A percentile compares a stretch with the other conserved stretches of the same genome.
Conservation (phyloP, 2,329 filamentous ascomycete genomes). For the Phialophora tarda region DNA sequence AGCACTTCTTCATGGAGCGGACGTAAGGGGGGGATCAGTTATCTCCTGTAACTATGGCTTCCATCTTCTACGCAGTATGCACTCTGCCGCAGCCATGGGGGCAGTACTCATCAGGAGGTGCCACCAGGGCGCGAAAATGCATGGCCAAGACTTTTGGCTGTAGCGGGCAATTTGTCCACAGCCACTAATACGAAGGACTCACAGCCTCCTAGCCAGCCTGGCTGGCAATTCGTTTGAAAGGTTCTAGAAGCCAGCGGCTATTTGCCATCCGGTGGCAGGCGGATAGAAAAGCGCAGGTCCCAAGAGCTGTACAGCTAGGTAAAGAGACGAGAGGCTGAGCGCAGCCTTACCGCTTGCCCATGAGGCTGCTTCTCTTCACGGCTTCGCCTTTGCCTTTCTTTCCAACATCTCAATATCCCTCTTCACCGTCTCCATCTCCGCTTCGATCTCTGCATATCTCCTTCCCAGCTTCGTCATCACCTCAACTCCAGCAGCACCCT, state of each 20-base stretch:
- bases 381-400: not conserved
- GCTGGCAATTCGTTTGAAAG: not conserved
- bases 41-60: not conserved
- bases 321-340: not conserved
- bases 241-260: not conserved
- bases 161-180: not conserved
- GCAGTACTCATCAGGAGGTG: not conserved
- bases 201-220: not conserved
- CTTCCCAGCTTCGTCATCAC: constrained; percentile 47
- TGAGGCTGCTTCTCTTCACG: not conserved
- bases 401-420: constrained; percentile 45
- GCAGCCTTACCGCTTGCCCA: not conserved
- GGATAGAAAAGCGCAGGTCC: not conserved
- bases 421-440: constrained; percentile 47
- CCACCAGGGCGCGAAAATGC: not conserved
- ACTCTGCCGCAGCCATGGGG: not conserved
- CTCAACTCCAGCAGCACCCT: constrained; percentile 6
- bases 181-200: not conserved
- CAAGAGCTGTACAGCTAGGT: not conserved
- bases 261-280: not conserved
- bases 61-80: not conserved
- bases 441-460: constrained; percentile 47
- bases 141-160: not conserved
- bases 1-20: not conserved
- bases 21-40: not conserved